Conservation (phyloP, 768 basidiomycete genomes). For the Termitomyces sp. region DNA sequence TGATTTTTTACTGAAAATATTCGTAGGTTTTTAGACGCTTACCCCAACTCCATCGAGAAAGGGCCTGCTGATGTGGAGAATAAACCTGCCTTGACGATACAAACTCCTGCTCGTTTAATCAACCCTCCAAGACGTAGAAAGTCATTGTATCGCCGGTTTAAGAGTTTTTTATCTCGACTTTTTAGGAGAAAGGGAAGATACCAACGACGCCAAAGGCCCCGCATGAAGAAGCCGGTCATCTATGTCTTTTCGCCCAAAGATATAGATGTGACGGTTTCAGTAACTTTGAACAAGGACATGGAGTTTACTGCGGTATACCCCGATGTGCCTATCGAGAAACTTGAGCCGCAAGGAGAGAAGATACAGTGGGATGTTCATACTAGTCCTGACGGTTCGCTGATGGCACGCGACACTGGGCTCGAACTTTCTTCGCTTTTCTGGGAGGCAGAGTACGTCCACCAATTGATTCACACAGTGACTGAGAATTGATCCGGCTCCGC, state of each 20-base stretch:
- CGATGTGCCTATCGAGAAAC: constrained; percentile 24
- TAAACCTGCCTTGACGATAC: constrained; percentile 1
- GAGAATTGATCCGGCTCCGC: background rate
- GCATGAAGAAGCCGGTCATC: constrained; percentile 32
- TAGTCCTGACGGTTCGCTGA: constrained; percentile 26
- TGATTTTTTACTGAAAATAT: background rate
- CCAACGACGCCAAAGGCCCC: background rate
- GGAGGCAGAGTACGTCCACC: constrained; percentile 32
- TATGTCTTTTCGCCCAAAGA: constrained; percentile 33
- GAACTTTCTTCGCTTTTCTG: constrained; percentile 38
- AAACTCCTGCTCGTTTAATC: background rate
- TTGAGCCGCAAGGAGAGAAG: constrained; percentile 15
- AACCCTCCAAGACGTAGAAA: background rate
- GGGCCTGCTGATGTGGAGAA: background rate
- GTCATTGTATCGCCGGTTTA: constrained; percentile 7
- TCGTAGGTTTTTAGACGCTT: background rate
- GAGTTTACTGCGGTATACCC: constrained; percentile 35
- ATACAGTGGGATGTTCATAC: constrained; percentile 36
- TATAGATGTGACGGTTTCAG: constrained; percentile 24
- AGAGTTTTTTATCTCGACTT: constrained; percentile 4
- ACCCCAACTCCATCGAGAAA: background rate
- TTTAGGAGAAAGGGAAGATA: constrained; percentile 6
- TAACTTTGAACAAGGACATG: constrained; percentile 33
- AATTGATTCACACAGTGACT: background rate
- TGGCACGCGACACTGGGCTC: constrained; percentile 25